Evolutionary conservation across 1,284 basidiomycete species (phyloP).

Genomic region (Naganishia sp.): DNA sequence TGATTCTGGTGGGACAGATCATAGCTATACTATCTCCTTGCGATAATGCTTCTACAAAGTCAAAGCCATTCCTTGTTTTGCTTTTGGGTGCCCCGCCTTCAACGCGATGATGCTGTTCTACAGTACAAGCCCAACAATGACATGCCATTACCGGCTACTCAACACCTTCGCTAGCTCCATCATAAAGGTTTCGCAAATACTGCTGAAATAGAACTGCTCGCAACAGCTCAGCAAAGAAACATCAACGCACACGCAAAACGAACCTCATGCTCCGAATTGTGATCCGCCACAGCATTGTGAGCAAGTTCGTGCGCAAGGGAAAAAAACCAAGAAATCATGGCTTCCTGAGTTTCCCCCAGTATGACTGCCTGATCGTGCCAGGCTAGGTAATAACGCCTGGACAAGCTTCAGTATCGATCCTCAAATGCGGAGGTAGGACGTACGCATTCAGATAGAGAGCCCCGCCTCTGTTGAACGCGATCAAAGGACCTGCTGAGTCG

Average conservation of each 20-base stretch:
- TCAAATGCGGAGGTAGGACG: slow-evolving; percentile 33
- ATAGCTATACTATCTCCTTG: too few species aligned
- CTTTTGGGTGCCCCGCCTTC: too few species aligned
- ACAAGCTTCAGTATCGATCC: neutral
- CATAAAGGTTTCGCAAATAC: slow-evolving; percentile 31
- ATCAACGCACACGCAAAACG: neutral
- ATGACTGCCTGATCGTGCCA: slow-evolving; percentile 81
- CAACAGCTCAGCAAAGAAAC: neutral
- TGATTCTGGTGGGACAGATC: too few species aligned
- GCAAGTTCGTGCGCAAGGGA: slow-evolving; percentile 89
- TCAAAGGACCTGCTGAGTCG: slow-evolving; percentile 75
- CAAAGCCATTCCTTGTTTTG: too few species aligned
- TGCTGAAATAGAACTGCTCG: slow-evolving; percentile 30
- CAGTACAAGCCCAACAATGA: too few species aligned
- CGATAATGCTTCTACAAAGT: too few species aligned
- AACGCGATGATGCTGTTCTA: too few species aligned
- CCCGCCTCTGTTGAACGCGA: slow-evolving; percentile 91
- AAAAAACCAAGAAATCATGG: slow-evolving; percentile 84
- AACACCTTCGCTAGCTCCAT: slow-evolving; percentile 22
- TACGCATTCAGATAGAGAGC: slow-evolving; percentile 83
- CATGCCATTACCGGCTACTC: neutral
- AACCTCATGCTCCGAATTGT: slow-evolving; percentile 64
- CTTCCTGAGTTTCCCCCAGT: slow-evolving; percentile 63
- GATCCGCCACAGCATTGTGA: slow-evolving; percentile 75
- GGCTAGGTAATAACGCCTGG: slow-evolving; percentile 71